phyloP scores from a whole-genome alignment of 23 red algal genomes.

The Cyanidiococcus yangmingshanensis region DNA sequence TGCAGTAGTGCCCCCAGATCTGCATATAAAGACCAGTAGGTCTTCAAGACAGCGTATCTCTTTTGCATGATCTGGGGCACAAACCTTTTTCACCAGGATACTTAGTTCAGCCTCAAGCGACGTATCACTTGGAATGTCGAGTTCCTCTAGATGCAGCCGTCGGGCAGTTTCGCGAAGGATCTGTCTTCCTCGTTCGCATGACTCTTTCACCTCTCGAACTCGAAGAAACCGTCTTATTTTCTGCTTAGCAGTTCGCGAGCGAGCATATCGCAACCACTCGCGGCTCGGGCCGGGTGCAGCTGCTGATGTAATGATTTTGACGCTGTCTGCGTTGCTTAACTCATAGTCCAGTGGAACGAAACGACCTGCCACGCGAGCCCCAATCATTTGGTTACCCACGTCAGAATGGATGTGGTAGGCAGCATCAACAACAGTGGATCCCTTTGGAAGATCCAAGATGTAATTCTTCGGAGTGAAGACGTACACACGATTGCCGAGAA shows the following conservation, averaged over 20 bases:
- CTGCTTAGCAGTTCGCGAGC: neutral
- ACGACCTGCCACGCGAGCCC: conserved; percentile 22
- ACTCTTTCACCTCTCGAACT: neutral
- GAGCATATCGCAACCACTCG: conserved; percentile 10
- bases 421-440: conserved; percentile 28
- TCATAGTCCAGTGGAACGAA: conserved; percentile 23
- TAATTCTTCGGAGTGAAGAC: conserved; percentile 32
- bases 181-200: neutral
- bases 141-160: neutral
- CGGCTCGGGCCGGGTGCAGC: conserved; percentile 9
- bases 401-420: conserved; percentile 21
- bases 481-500: conserved; percentile 34
- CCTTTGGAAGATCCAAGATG: conserved; percentile 29
- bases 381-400: conserved; percentile 25
- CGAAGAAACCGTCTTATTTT: conserved; percentile 6
- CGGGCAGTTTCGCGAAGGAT: neutral
- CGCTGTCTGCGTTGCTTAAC: conserved; percentile 29
- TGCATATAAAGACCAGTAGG: neutral
- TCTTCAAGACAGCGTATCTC: neutral
- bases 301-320: conserved; percentile 13
- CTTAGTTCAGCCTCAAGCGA: neutral
- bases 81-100: neutral
- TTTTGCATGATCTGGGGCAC: neutral
- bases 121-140: neutral
- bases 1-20: neutral